Evolutionary conservation across 2,329 filamentous ascomycete genomes (phyloP).

Genomic region (Hypoxylon sp.): DNA sequence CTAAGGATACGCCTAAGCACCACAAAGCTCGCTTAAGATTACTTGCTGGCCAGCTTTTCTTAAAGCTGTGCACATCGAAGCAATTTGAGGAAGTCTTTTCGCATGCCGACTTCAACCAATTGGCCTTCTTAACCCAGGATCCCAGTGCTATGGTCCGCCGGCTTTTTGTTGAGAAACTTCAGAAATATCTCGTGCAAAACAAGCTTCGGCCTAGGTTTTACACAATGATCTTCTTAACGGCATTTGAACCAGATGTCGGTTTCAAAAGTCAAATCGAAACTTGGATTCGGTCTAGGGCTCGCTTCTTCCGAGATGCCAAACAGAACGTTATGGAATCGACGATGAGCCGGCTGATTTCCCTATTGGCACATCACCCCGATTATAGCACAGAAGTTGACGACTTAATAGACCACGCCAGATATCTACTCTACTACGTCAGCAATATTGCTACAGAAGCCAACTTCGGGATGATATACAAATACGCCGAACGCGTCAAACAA

Average conservation of each 20-base stretch:
- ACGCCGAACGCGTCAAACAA: conserved; percentile 92
- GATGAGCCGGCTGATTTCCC: conserved; percentile 82
- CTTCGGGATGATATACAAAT: conserved; percentile 86
- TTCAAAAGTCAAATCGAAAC: conserved; percentile 81
- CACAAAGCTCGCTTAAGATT: conserved; percentile 86
- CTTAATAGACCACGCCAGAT: conserved; percentile 82
- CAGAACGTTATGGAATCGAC: conserved; percentile 78
- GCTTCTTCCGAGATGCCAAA: conserved; percentile 67
- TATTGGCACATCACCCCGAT: conserved; percentile 94
- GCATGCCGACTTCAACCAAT: conserved; percentile 78
- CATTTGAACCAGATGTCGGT: conserved; percentile 82
- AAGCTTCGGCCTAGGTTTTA: conserved; percentile 81
- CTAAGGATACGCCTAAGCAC: conserved; percentile 78
- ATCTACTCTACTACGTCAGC: conserved; percentile 88
- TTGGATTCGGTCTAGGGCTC: conserved; percentile 86
- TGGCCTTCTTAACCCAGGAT: conserved; percentile 86
- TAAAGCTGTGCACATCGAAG: conserved; percentile 85
- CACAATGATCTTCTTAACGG: conserved; percentile 86
- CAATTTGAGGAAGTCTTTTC: conserved; percentile 79
- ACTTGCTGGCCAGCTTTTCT: conserved; percentile 77
- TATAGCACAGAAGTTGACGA: conserved; percentile 74
- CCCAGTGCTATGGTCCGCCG: conserved; percentile 75
- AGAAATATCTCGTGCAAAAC: conserved; percentile 84
- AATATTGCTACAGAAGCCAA: conserved; percentile 87
- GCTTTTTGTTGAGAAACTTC: conserved; percentile 83